Evolutionary conservation across 2,329 filamentous ascomycete species (phyloP).

Genomic region (Sclerotinia nivalis): DNA sequence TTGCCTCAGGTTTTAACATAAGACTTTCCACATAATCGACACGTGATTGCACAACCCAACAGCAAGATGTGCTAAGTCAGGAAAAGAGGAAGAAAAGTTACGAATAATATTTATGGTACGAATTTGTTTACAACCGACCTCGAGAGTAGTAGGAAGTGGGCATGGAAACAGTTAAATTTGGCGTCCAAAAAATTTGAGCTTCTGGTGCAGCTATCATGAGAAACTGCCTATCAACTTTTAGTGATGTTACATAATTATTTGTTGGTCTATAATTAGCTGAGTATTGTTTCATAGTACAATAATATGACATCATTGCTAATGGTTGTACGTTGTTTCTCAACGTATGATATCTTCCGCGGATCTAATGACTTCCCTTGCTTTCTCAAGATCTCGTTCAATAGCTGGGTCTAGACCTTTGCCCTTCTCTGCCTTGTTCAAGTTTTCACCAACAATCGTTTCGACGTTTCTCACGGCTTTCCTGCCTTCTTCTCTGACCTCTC

Average conservation of each 20-base stretch:
- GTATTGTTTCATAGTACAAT: slow-evolving; percentile 22
- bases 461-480: slow-evolving; percentile 60
- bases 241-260: slow-evolving; percentile 12
- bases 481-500: slow-evolving; percentile 66
- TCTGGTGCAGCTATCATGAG: neutral
- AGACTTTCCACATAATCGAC: fast-evolving
- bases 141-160: too few relatives aligned
- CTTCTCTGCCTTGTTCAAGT: slow-evolving; percentile 21
- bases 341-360: slow-evolving; percentile 20
- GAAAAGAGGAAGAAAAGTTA: neutral
- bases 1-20: neutral
- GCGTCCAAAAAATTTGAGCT: neutral
- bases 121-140: too few relatives aligned
- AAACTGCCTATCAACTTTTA: neutral
- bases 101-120: too few relatives aligned
- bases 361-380: slow-evolving; percentile 16
- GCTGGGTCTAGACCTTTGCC: slow-evolving; percentile 12
- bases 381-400: slow-evolving; percentile 16
- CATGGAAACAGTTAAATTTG: neutral
- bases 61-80: neutral
- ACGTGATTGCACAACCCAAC: neutral
- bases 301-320: slow-evolving; percentile 22
- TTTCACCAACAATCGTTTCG: slow-evolving; percentile 52
- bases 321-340: slow-evolving; percentile 14
- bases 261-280: slow-evolving; percentile 4